Conservation (phyloP, 495 filamentous ascomycete genomes). For the Annulohypoxylon bovei region DNA sequence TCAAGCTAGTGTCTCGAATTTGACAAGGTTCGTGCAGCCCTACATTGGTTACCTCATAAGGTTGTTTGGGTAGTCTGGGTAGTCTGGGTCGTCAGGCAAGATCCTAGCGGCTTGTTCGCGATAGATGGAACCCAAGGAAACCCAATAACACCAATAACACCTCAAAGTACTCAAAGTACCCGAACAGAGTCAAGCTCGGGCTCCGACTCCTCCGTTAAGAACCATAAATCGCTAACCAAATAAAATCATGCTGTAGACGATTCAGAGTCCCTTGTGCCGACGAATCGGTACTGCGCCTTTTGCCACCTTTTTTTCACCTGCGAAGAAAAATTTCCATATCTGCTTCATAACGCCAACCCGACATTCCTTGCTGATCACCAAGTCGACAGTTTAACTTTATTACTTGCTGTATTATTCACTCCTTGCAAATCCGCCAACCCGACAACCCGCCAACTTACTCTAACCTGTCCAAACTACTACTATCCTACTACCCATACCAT, state of each 20-base stretch:
- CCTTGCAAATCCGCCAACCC: constrained; percentile 3
- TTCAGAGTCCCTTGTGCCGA: constrained; percentile 30
- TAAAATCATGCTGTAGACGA: constrained; percentile 28
- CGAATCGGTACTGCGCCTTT: constrained; percentile 36
- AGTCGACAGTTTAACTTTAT: constrained; percentile 13
- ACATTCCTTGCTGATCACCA: constrained; percentile 14
- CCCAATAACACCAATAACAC: neutral
- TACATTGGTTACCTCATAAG: constrained; percentile 19
- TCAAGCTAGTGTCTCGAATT: constrained; percentile 42
- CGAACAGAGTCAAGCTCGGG: constrained; percentile 23
- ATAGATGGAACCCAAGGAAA: constrained; percentile 15
- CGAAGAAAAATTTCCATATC: constrained; percentile 11
- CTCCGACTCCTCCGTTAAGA: constrained; percentile 33
- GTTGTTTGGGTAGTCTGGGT: constrained; percentile 1
- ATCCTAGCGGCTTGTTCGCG: constrained; percentile 8
- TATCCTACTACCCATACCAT: neutral
- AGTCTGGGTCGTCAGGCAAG: constrained; percentile 8
- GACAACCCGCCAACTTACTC: neutral
- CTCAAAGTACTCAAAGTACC: constrained; percentile 15
- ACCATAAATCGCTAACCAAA: constrained; percentile 32
- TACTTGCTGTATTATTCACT: constrained; percentile 11
- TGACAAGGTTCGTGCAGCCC: constrained; percentile 44
- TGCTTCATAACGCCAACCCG: constrained; percentile 9
- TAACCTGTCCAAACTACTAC: neutral
- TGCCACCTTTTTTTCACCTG: constrained; percentile 28